A percentile compares a stretch with the other conserved stretches of the same genome.
phyloP scores from a whole-genome alignment of 2,329 filamentous ascomycete genomes.

The Neopestalotiopsis clavispora region DNA sequence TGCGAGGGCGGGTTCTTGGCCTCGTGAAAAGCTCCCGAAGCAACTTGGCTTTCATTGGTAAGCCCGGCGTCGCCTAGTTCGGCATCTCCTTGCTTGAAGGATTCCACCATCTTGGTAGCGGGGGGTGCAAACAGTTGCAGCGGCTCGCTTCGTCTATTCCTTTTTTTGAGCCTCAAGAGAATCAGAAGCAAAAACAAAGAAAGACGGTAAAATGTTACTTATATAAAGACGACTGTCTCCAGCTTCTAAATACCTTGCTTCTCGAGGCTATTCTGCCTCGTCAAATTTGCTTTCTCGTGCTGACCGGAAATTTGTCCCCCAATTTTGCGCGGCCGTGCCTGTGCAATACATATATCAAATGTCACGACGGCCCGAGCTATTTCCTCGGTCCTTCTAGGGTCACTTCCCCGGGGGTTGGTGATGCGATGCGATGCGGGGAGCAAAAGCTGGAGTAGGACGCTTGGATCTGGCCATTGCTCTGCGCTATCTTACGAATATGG shows the following conservation, averaged over 20 bases:
- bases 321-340: neutral
- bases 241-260: neutral
- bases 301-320: neutral
- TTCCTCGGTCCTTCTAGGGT: conserved; percentile 12
- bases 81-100: neutral
- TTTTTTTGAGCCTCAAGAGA: neutral
- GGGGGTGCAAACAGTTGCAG: neutral
- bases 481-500: conserved; percentile 5
- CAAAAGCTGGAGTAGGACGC: neutral
- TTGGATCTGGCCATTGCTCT: neutral
- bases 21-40: neutral
- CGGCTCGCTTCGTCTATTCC: neutral
- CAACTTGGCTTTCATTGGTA: neutral
- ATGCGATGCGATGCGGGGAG: conserved; percentile 10
- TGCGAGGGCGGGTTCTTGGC: neutral
- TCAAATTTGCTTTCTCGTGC: neutral
- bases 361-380: conserved; percentile 8
- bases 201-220: neutral
- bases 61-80: neutral
- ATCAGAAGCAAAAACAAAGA: neutral
- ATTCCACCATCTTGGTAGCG: conserved; percentile 4
- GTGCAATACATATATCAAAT: neutral
- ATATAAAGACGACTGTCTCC: neutral
- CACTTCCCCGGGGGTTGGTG: neutral
- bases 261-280: neutral